phyloP scores from a whole-genome alignment of 257 asterid species.

The Cynanchum wilfordii region DNA sequence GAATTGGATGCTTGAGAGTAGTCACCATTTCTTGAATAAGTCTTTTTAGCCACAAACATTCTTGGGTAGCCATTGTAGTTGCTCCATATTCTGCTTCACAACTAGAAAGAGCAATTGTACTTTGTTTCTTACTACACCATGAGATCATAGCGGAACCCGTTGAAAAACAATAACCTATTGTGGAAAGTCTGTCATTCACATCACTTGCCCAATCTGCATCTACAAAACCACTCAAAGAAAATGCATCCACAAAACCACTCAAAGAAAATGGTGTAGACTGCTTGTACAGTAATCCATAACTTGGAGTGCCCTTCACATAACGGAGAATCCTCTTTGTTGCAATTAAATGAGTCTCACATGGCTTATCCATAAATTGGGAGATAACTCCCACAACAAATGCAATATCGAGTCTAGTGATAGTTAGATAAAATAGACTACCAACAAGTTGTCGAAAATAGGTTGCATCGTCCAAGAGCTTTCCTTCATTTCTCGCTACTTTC shows the following conservation, averaged over 20 bases:
- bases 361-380: not conserved
- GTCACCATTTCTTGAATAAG: conserved; percentile 5
- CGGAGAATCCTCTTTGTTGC: not conserved
- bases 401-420: conserved; percentile 15
- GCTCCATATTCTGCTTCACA: conserved; percentile 25
- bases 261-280: too few species aligned
- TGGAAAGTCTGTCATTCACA: conserved; percentile 18
- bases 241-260: too few species aligned
- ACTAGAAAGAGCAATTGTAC: conserved; percentile 15
- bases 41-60: conserved; percentile 21
- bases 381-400: conserved; percentile 6
- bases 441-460: conserved; percentile 12
- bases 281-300: not conserved
- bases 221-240: not conserved
- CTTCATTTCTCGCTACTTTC: conserved; percentile 14
- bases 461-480: conserved; percentile 4
- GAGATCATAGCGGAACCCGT: conserved; percentile 15
- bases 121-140: conserved; percentile 26
- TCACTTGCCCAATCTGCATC: conserved; percentile 21
- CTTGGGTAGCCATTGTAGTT: conserved; percentile 24
- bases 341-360: not conserved
- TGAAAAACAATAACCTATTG: conserved; percentile 12
- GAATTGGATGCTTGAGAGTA: not conserved
- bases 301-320: not conserved
- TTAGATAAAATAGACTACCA: conserved; percentile 10